Base-by-base conservation (phyloP, 108 stramenopile genomes). In the Cyclostephanos invisitatus region DNA sequence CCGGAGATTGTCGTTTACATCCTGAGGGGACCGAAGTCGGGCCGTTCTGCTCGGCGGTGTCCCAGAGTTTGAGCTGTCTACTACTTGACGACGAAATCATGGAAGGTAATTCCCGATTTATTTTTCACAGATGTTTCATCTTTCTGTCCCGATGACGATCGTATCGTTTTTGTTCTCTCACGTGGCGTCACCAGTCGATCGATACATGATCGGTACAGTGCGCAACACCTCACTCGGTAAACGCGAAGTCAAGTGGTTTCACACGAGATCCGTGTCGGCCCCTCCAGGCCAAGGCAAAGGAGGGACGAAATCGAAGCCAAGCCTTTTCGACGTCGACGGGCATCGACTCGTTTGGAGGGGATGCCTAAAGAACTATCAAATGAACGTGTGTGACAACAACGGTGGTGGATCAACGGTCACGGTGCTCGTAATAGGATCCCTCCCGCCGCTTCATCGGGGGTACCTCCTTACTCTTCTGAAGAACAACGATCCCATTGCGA, bases 21-120 rank as follows among this genome's bases (percentile, higher is more conserved):
- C 78, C 78, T 14, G 78, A 79, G 42, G 78, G 78, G 21, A 72
- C 78, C 9, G 71, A 72, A 38, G 78, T 79, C 21, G 78, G 78
- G 24, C 78, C 78, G 18, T 79, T 79, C 48, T 79, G 78, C 18
- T 55, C 53, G 20, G 66, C 70, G 5, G 69, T 70, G 27, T 70
- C 69, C 6, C 78, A 79, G 62, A 72, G 78, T 62, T 53, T 79
- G 51, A 72, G 71, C 48, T 47, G 72, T 46, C 24, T 79, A 28
- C 44, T 79, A 12, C 53, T 79, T 5, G 77, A 78, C 62, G 71
- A 79, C 49, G 78, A 79, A 18, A 67, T 67, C 38, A 79, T 79
- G 78, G 78, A 79, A 68, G 60, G 60, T 61, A 61, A 61, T 21
- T n/a, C 21, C 17, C 32, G 4, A 53, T 29, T 42, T 0, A 9